Conservation (phyloP, 2,329 filamentous ascomycete species). For the Myrmaecium sp. region DNA sequence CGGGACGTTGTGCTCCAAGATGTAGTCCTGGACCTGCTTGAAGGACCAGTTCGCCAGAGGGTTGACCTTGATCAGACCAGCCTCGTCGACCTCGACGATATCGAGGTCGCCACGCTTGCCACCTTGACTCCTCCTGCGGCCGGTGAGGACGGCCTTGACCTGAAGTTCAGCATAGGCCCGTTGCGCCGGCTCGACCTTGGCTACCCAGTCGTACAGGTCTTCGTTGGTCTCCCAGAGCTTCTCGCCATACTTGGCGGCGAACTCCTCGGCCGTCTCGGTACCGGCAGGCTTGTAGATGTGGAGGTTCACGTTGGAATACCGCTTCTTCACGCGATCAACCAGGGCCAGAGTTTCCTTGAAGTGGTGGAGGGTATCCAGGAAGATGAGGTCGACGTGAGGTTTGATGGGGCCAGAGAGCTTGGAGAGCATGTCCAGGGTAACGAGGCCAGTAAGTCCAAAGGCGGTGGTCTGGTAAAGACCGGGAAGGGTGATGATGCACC, state of each 20-base stretch:
- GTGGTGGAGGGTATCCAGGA: constrained; percentile 37
- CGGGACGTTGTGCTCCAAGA: constrained; percentile 71
- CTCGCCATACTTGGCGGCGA: constrained; percentile 66
- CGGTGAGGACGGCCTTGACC: constrained; percentile 82
- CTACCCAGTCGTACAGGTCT: constrained; percentile 89
- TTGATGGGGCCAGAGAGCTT: constrained; percentile 49
- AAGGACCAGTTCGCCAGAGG: constrained; percentile 91
- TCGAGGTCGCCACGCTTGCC: constrained; percentile 80
- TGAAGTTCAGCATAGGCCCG: constrained; percentile 75
- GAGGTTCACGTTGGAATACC: constrained; percentile 63
- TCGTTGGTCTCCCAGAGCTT: constrained; percentile 71
- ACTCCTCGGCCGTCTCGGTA: constrained; percentile 54
- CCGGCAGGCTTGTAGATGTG: constrained; percentile 83
- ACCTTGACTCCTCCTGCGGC: constrained; percentile 79
- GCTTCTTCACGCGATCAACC: constrained; percentile 50
- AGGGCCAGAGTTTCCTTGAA: constrained; percentile 34
- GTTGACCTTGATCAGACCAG: constrained; percentile 92
- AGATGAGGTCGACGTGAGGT: constrained; percentile 33
- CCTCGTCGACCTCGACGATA: constrained; percentile 84
- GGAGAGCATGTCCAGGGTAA: constrained; percentile 50
- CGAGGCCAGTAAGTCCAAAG: constrained; percentile 33
- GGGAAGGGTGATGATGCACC: constrained; percentile 81
- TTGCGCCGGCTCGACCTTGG: constrained; percentile 93
- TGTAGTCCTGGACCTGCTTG: constrained; percentile 72
- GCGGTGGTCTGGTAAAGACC: constrained; percentile 49